Evolutionary conservation across 2,329 filamentous ascomycete genomes (phyloP), one percentile per base, ranked within the genome.

Genomic region (Botryotinia globosa): DNA sequence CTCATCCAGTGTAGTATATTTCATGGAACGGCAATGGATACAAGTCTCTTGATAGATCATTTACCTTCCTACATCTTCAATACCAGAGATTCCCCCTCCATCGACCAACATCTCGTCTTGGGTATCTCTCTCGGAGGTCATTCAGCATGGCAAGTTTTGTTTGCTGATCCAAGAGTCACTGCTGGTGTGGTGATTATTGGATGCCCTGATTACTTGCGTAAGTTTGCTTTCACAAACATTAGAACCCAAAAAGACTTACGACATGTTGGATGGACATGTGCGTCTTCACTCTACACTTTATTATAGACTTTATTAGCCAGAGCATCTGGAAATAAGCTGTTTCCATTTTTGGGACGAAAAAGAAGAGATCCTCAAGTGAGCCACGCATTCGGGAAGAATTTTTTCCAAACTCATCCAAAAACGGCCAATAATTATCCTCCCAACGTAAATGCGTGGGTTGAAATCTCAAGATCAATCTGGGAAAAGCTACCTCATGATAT

Each of bases 71-170:
- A 94, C 79, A 83, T 96, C 34, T 91, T 92, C 78, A 86, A 86
- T 7, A 82, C 82, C 73, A 75, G 83, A 1, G 82, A 83, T 76
- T 79, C 72, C 9, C 81, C 83, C 54, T 78, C 77, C 58, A 84
- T 88, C 32, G 86, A 88, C 75, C 87, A 89, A 69, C 90, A 98
- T 81, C 82, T 97, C 18, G 92, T 91, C 18, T 85, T 97, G 56
- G 96, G 96, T 0, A 89, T 97, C 73, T 95, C 92, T 37, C 84
- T 98, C 0, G 96, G 96, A 9, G 96, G 93, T 0, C 96, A 98
- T 81, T 89, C 92, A 20, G 90, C 91, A 2, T 98, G 95, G 94
- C 92, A 97, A 80, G 87, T 90, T 42, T 83, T 97, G 73, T 87
- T 98, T 63, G 87, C 89, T 54, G 94, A 98, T 74, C 88, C 90